Percentiles rank a stretch among this genome's conserved stretches.
phyloP scores from a whole-genome alignment of 345 rosid species.

The Melaleuca quinquenervia region DNA sequence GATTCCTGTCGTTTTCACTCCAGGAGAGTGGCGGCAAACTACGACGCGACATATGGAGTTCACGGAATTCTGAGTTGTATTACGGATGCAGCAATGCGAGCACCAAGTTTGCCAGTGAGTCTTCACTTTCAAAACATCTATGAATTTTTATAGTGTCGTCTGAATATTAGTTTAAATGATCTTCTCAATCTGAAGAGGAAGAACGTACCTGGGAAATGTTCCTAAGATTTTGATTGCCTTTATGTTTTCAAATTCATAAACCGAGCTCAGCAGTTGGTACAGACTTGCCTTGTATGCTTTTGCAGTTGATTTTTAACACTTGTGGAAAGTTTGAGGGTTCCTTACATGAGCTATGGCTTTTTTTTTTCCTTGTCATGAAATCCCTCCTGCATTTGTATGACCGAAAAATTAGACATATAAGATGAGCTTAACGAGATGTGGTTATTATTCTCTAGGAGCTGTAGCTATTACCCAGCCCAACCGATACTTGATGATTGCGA shows the following conservation, averaged over 20 bases:
- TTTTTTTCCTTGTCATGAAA: background rate
- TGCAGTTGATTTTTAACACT: background rate
- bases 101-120: slow-evolving; percentile 51
- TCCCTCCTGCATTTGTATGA: background rate
- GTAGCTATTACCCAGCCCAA: slow-evolving; percentile 30
- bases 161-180: background rate
- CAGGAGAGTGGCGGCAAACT: slow-evolving; percentile 58
- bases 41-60: slow-evolving; percentile 75
- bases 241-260: background rate
- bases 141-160: background rate
- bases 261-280: background rate
- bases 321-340: background rate
- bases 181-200: background rate
- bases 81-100: slow-evolving; percentile 70
- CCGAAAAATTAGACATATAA: background rate
- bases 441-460: slow-evolving; percentile 36
- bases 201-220: background rate
- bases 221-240: background rate
- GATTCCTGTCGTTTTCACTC: background rate
- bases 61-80: slow-evolving; percentile 40
- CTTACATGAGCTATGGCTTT: background rate
- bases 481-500: slow-evolving; percentile 65
- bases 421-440: background rate
- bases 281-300: background rate
- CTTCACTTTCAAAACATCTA: background rate